Percentiles rank a stretch among this genome's conserved stretches.
Conservation (phyloP, 1,284 basidiomycete genomes). For the Puccinia coronata region DNA sequence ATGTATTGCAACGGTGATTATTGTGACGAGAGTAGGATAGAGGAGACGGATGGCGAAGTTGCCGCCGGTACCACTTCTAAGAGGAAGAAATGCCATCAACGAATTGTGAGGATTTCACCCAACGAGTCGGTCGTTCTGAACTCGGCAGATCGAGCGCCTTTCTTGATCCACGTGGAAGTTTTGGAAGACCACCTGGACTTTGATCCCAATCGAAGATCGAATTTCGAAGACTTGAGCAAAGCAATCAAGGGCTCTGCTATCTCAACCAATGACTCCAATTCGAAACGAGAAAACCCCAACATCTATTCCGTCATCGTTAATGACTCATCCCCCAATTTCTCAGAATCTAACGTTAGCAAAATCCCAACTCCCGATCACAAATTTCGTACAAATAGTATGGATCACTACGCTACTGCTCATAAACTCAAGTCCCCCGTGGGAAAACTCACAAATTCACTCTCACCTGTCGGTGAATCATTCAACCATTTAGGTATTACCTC, state of each 20-base stretch:
- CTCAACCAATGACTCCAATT: slow-evolving; percentile 51
- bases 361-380: background rate
- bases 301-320: slow-evolving; percentile 13
- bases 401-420: background rate
- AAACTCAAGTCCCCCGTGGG: background rate
- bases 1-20: slow-evolving; percentile 49
- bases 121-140: slow-evolving; percentile 98
- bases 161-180: slow-evolving; percentile 88
- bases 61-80: slow-evolving; percentile 58
- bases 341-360: slow-evolving; percentile 20
- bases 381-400: background rate
- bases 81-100: slow-evolving; percentile 69
- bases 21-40: slow-evolving; percentile 1
- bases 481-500: slow-evolving; percentile 16
- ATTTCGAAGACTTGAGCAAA: slow-evolving; percentile 61
- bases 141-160: slow-evolving; percentile 94
- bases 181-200: slow-evolving; percentile 90
- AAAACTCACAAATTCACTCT: background rate
- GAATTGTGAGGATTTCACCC: slow-evolving; percentile 94
- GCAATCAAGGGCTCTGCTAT: slow-evolving; percentile 54
- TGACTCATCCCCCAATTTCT: slow-evolving; percentile 16
- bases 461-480: slow-evolving; percentile 20
- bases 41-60: slow-evolving; percentile 52
- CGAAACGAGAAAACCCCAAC: background rate
- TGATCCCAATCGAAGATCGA: slow-evolving; percentile 78